Evolutionary conservation across 805 yeast genomes (phyloP), one percentile per base, ranked within the genome.

Genomic region (Metschnikowia matae): DNA sequence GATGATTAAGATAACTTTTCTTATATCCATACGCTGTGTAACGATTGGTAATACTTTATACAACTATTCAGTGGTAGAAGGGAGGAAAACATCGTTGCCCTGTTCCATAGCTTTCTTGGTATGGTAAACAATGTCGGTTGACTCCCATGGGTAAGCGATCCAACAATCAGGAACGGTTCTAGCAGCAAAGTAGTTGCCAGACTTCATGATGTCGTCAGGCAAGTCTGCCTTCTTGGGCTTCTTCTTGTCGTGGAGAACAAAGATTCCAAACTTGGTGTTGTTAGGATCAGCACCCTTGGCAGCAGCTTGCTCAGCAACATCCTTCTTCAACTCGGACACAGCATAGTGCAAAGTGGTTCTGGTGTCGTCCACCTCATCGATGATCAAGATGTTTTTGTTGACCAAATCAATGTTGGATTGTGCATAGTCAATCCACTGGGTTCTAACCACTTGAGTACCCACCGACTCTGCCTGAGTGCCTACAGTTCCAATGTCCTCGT

Each of bases 91-190:
- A 62, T 87, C 91, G 64, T 84, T 80, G 33, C 90, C 91, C 69
- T 87, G 95, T 47, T 69, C 73, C 48, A 72, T 70, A 29, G 95
- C 92, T 35, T 64, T 62, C 56, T 73, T 73, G 21, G 94, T 84
- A 65, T 88, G 96, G 54, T 74, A 75, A 61, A 87, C 96, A 58
- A 88, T 89, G 67, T 88, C 94, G 26, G 67, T 70, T 17, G 94
- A 85, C 64, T 89, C 96, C 95, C 96, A 88, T 38, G 96, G 96
- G 67, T 89, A 88, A 39, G 92, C 90, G 59, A 88, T 82, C 96
- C 96, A 88, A 61, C 72, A 73, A 63, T 88, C 96, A 23, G 82
- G 83, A 37, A 86, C 85, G 38, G 87, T 83, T 58, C 80, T 75
- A 38, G 92, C 96, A 46, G 89, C 86, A 43, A 84, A 67, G 65